These are phyloP conservation scores for Adenanthera pavonina DNA, from an alignment of 306 rosid species.

Conservation along the genomic window DNA sequence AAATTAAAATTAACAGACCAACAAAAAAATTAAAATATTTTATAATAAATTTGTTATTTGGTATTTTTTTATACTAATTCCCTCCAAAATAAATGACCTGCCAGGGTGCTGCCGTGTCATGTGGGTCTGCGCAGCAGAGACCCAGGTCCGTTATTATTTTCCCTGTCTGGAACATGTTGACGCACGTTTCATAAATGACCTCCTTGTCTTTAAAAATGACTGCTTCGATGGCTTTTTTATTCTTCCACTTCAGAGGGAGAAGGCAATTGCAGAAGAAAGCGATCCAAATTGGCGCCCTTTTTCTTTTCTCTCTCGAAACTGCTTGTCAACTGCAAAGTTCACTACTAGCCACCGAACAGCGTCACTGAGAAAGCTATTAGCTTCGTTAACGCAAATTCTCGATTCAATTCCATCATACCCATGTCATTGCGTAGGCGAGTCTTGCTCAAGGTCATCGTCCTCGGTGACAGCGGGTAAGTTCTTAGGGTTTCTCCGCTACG, in stretches of 20 bases:
- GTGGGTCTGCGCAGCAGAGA: too few species aligned
- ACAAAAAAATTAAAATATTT: too few species aligned
- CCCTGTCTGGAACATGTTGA: too few species aligned
- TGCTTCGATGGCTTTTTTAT: not conserved
- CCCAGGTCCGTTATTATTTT: too few species aligned
- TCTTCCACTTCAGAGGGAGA: not conserved
- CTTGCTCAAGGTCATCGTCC: slow-evolving; percentile 98
- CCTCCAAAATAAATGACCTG: too few species aligned
- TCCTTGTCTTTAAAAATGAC: not conserved
- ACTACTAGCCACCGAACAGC: slow-evolving; percentile 11
- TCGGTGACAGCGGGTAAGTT: slow-evolving; percentile 93
- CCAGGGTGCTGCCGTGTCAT: too few species aligned
- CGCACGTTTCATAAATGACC: too few species aligned
- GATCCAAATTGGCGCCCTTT: slow-evolving; percentile 60
- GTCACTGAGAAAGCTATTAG: not conserved
- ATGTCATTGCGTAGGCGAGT: slow-evolving; percentile 92
- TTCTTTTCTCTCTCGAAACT: slow-evolving; percentile 16
- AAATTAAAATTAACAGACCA: too few species aligned
- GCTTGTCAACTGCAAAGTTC: slow-evolving; percentile 20
- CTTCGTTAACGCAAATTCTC: not conserved
- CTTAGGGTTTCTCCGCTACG: slow-evolving; percentile 29
- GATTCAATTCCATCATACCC: slow-evolving; percentile 38
- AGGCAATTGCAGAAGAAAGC: slow-evolving; percentile 33
- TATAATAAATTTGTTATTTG: too few species aligned
- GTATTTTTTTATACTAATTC: too few species aligned